Evolutionary conservation across 306 rosid genomes (phyloP).

Genomic region (Dalbergia cochinchinensis): DNA sequence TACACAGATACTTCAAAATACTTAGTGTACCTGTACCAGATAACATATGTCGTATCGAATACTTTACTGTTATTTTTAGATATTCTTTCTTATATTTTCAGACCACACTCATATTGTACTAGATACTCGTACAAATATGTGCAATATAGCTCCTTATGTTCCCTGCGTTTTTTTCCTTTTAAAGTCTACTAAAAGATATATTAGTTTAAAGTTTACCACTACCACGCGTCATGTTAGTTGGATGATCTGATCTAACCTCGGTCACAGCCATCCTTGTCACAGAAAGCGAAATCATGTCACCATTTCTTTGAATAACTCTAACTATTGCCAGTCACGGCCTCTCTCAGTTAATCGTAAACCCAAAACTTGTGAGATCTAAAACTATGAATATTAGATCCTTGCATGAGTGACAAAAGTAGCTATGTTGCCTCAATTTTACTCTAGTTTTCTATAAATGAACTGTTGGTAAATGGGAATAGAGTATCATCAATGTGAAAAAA

Average conservation of each 20-base stretch:
- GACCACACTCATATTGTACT: no score
- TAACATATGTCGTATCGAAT: no score
- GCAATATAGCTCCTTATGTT: background rate
- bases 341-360: background rate
- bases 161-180: background rate
- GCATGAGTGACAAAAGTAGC: background rate
- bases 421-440: background rate
- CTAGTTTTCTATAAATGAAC: no score
- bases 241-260: background rate
- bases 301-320: slow-evolving; percentile 10
- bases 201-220: background rate
- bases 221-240: background rate
- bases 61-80: no score
- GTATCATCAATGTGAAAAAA: background rate
- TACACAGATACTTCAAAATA: no score
- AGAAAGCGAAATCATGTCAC: background rate
- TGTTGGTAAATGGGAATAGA: background rate
- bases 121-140: no score
- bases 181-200: background rate
- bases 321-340: background rate
- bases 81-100: no score
- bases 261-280: background rate
- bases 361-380: background rate
- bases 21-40: no score
- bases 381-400: background rate